Base-by-base conservation (phyloP, 352 stramenopile genomes). In the Blastocystis sp. region DNA sequence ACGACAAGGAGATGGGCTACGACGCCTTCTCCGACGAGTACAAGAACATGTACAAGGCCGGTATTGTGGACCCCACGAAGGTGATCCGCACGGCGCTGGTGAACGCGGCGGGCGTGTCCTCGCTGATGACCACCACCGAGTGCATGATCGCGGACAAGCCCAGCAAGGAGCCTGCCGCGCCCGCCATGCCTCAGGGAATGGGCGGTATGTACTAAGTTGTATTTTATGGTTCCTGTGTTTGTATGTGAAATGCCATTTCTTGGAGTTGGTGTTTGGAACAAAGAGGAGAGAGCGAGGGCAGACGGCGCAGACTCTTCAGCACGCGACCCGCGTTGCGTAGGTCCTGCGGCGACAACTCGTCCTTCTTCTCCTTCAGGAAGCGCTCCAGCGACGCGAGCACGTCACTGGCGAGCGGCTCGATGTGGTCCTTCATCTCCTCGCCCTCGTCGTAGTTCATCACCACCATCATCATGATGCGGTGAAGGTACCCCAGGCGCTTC, bases 81-180 rank as follows among this genome's bases (percentile, higher is more conserved):
- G 97, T 99, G 56, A 96, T 98, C 71, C 95, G 96, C 89, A 99
- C 96, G 86, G 97, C 96, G 41, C 92, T 99, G 81, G 92, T 98
- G 60, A 96, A 99, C 91, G 96, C 97, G 40, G 96, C 96, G 60
- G 98, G 94, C 90, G 97, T 99, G 38, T 96, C 97, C 52, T 97
- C 95, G 90, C 92, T 99, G 76, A 96, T 99, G 90, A 98, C 98
- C 91, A 99, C 97, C n/a, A 97, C 96, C 38, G 97, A 99, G 91
- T 81, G 71, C 60, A 81, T 81, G 71, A 81, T 81, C 41, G 74
- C 74, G 19, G 74, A 78, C 28, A 17, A 43, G 38, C 77, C 77
- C 41, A 56, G 28, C 21, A 87, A 87, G 77, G 77, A 87, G 56
- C 77, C 77, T 87, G 77, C 77, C 19, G 61, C 2, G 48, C 60